Conservation (phyloP, 495 filamentous ascomycete genomes). For the Rhizodiscina lignyota region DNA sequence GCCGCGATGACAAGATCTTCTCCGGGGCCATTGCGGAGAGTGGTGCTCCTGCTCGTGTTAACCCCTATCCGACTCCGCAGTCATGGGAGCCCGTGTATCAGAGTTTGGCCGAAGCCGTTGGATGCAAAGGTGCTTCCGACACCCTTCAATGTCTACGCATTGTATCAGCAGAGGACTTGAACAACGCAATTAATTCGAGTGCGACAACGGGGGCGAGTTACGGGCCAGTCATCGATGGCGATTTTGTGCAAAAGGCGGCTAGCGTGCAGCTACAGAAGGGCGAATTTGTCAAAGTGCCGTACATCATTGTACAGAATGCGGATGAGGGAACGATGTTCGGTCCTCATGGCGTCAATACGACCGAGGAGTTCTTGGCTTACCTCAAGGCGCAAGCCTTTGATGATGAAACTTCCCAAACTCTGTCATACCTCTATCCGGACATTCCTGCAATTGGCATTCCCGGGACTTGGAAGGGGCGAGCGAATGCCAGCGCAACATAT, state of each 20-base stretch:
- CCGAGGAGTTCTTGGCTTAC: conserved; percentile 20
- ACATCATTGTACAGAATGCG: conserved; percentile 40
- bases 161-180: conserved; percentile 37
- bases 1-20: conserved; percentile 32
- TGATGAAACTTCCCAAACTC: no score
- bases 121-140: no score
- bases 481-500: no score
- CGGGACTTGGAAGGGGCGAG: no score
- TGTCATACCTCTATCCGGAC: no score
- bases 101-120: no score
- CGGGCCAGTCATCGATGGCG: conserved; percentile 33
- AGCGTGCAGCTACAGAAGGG: conserved; percentile 21
- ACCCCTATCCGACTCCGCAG: no score
- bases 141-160: conserved; percentile 29
- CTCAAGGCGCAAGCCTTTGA: conserved; percentile 17
- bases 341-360: conserved; percentile 26
- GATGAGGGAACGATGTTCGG: conserved; percentile 50
- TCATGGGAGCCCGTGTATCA: no score
- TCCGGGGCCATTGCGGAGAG: conserved; percentile 31
- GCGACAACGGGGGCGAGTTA: conserved; percentile 13
- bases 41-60: no score
- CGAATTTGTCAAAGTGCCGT: conserved; percentile 37
- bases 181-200: conserved; percentile 33
- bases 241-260: conserved; percentile 23
- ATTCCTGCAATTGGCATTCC: no score